A percentile compares a stretch with the other conserved stretches of the same genome.
Evolutionary conservation across 2,329 filamentous ascomycete species (phyloP).

Genomic region (Tolypocladium sp.): DNA sequence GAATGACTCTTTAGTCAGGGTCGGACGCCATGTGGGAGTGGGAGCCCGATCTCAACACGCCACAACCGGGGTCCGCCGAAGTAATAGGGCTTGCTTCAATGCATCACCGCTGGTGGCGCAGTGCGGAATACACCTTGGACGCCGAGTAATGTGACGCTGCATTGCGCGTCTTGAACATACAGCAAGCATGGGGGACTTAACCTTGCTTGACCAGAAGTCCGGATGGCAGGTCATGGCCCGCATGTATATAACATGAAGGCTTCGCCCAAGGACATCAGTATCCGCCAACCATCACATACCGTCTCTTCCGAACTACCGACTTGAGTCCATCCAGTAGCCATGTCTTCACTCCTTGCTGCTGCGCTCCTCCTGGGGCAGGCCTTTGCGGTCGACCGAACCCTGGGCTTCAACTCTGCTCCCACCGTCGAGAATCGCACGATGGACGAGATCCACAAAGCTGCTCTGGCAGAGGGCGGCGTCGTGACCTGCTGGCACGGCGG

Average conservation of each 20-base stretch:
- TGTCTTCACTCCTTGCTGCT: neutral
- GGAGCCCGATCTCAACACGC: neutral
- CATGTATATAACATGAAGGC: neutral
- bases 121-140: neutral
- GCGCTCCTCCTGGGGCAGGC: neutral
- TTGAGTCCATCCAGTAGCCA: neutral
- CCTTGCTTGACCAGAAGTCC: neutral
- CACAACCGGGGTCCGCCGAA: neutral
- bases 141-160: neutral
- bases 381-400: neutral
- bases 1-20: neutral
- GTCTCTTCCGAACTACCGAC: neutral
- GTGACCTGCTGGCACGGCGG: conserved; percentile 40
- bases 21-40: neutral
- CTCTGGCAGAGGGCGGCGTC: conserved; percentile 33
- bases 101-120: neutral
- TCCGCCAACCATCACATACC: neutral
- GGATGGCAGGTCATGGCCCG: neutral
- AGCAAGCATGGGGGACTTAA: neutral
- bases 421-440: conserved; percentile 33
- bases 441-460: conserved; percentile 40
- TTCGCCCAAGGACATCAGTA: neutral
- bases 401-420: conserved; percentile 1
- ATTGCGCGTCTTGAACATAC: neutral
- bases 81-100: neutral